phyloP scores from a whole-genome alignment of 352 stramenopile genomes.

The Phytophthora hybrid region DNA sequence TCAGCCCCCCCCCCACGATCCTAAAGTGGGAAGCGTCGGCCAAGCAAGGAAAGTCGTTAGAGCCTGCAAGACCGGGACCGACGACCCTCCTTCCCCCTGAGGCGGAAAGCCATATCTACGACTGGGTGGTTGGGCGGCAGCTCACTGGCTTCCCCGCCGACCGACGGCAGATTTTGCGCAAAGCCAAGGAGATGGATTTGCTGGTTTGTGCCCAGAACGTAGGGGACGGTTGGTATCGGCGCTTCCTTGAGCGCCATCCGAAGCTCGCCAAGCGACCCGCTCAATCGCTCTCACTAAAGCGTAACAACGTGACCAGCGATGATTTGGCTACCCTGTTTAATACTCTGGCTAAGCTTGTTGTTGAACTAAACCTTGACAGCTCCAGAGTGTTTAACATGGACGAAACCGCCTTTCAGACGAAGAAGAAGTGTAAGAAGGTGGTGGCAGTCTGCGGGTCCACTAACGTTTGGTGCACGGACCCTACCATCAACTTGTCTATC shows the following conservation, averaged over 20 bases:
- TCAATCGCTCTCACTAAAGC: slow-evolving; percentile 16
- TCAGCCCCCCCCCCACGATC: not conserved
- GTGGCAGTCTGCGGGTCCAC: too few species aligned
- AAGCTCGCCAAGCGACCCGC: slow-evolving; percentile 10
- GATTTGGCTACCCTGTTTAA: slow-evolving; percentile 22
- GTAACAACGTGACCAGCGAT: slow-evolving; percentile 16
- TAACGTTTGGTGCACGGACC: too few species aligned
- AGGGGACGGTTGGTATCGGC: slow-evolving; percentile 27
- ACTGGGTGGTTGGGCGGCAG: slow-evolving; percentile 33
- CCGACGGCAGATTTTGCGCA: too few species aligned
- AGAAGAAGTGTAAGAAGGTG: too few species aligned
- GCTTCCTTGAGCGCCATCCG: slow-evolving; percentile 23
- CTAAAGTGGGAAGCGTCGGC: slow-evolving; percentile 2
- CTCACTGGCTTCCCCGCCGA: slow-evolving; percentile 19
- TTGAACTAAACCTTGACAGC: too few species aligned
- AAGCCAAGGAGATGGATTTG: slow-evolving; percentile 14
- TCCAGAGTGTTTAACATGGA: too few species aligned
- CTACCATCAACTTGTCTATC: too few species aligned
- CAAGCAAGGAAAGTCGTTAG: not conserved
- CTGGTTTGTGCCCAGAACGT: slow-evolving; percentile 2
- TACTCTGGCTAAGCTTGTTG: too few species aligned
- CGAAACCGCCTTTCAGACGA: too few species aligned
- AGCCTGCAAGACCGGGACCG: too few species aligned
- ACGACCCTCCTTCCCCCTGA: slow-evolving; percentile 4
- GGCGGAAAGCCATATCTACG: slow-evolving; percentile 14